Conservation (phyloP, 768 basidiomycete genomes). For the Astraeus odoratus region DNA sequence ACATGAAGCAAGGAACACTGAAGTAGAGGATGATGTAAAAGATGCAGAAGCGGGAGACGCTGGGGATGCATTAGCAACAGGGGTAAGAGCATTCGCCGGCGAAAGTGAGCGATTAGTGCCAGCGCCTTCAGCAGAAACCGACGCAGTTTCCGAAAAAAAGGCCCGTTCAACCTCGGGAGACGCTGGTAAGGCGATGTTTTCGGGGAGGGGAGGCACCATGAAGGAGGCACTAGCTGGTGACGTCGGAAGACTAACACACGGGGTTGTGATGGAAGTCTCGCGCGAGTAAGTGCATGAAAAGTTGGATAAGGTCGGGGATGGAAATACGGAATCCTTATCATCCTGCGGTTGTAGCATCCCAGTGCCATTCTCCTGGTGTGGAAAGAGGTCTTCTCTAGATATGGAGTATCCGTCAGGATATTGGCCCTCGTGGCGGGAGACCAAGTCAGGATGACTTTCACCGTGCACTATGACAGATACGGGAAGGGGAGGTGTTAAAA, state of each 20-base stretch:
- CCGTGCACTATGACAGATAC: conserved; percentile 26
- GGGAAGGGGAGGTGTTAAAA: conserved; percentile 18
- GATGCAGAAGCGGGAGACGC: background rate
- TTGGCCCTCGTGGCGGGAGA: conserved; percentile 11
- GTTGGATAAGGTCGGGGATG: conserved; percentile 22
- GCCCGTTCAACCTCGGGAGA: conserved; percentile 14
- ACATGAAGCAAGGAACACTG: background rate
- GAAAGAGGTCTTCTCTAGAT: conserved; percentile 10
- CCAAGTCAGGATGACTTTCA: conserved; percentile 21
- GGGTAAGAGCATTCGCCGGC: background rate
- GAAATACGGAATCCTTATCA: conserved; percentile 18
- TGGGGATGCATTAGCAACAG: background rate
- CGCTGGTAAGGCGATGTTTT: conserved; percentile 20
- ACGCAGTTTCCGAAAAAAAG: conserved; percentile 3
- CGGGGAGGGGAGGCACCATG: conserved; percentile 13
- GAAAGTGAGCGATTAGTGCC: background rate
- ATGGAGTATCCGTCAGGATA: conserved; percentile 1
- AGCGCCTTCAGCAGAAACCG: background rate
- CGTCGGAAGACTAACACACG: conserved; percentile 14
- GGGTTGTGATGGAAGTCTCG: conserved; percentile 20
- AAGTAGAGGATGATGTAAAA: background rate
- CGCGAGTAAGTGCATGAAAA: conserved; percentile 23
- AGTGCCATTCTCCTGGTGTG: conserved; percentile 13
- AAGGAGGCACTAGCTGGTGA: conserved; percentile 19
- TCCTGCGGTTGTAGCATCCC: conserved; percentile 17